phyloP scores from a whole-genome alignment of 2,329 filamentous ascomycete genomes.

The Cladosporium sp. region DNA sequence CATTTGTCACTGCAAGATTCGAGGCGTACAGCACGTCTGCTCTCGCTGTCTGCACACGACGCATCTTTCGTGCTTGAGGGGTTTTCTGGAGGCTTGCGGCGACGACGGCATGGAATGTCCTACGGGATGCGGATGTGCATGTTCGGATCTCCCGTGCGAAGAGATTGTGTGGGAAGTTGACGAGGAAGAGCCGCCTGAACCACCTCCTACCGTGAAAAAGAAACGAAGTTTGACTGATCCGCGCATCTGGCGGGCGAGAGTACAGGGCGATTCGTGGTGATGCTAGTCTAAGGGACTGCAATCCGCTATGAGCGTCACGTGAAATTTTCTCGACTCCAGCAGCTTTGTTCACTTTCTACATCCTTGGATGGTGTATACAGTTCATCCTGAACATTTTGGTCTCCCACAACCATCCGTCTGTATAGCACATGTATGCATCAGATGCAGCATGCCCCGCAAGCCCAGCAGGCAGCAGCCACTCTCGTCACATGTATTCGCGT shows the following conservation, averaged over 20 bases:
- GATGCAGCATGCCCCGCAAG: no score
- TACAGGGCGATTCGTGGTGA: conserved; percentile 16
- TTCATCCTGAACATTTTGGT: no score
- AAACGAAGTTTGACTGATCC: conserved; percentile 26
- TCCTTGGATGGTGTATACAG: no score
- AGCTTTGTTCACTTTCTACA: no score
- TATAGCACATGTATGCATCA: no score
- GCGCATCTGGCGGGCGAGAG: conserved; percentile 19
- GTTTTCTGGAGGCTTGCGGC: conserved; percentile 14
- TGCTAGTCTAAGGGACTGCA: no score
- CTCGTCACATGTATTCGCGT: no score
- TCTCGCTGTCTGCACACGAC: conserved; percentile 26
- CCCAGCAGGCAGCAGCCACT: no score
- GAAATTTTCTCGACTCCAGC: no score
- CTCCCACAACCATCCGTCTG: no score
- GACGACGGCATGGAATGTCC: conserved; percentile 24
- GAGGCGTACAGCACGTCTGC: conserved; percentile 27
- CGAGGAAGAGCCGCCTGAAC: background rate
- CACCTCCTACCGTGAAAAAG: conserved; percentile 14
- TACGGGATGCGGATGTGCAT: conserved; percentile 29
- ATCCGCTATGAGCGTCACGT: no score
- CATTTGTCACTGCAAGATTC: conserved; percentile 25
- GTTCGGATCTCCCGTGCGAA: conserved; percentile 16
- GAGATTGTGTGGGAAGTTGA: conserved; percentile 8
- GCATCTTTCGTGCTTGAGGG: conserved; percentile 24